phyloP scores from a whole-genome alignment of 2,329 filamentous ascomycete genomes.

The Amylocarpus encephaloides region DNA sequence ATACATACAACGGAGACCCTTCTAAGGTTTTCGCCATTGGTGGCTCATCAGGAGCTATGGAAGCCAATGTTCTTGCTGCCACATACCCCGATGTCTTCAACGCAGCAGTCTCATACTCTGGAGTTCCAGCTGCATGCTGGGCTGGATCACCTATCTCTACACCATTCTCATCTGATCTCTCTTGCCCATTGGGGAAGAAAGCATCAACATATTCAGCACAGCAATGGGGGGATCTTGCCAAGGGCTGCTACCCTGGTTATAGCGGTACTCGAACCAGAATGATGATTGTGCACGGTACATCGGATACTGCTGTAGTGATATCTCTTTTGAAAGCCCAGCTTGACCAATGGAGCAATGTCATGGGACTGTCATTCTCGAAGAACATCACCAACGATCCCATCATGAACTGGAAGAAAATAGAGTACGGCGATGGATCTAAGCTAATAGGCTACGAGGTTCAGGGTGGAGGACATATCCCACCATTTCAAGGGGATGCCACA shows the following conservation, averaged over 20 bases:
- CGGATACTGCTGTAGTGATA: too few species aligned
- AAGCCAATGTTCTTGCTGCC: constrained; percentile 41
- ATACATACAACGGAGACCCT: constrained; percentile 43
- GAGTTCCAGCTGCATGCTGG: constrained; percentile 6
- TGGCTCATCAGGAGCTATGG: constrained; percentile 40
- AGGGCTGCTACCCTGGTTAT: constrained; percentile 34
- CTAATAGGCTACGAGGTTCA: background rate
- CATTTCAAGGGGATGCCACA: background rate
- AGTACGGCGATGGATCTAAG: constrained; percentile 26
- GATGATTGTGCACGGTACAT: constrained; percentile 30
- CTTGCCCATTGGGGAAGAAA: constrained; percentile 32
- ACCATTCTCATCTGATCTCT: constrained; percentile 27
- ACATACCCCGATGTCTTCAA: constrained; percentile 35
- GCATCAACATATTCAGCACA: constrained; percentile 34
- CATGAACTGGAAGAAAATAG: constrained; percentile 26
- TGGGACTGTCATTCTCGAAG: constrained; percentile 29
- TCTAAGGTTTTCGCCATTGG: constrained; percentile 48
- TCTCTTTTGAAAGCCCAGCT: constrained; percentile 33
- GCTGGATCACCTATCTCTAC: constrained; percentile 17
- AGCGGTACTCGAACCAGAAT: constrained; percentile 21
- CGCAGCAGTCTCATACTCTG: constrained; percentile 26
- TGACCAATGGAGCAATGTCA: constrained; percentile 42
- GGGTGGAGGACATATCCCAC: background rate
- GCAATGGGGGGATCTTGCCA: constrained; percentile 43
- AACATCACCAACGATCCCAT: constrained; percentile 26